A percentile compares a stretch with the other conserved stretches of the same genome.
Evolutionary conservation across 768 basidiomycete genomes (phyloP).

Genomic region (Lentinula raphanica): DNA sequence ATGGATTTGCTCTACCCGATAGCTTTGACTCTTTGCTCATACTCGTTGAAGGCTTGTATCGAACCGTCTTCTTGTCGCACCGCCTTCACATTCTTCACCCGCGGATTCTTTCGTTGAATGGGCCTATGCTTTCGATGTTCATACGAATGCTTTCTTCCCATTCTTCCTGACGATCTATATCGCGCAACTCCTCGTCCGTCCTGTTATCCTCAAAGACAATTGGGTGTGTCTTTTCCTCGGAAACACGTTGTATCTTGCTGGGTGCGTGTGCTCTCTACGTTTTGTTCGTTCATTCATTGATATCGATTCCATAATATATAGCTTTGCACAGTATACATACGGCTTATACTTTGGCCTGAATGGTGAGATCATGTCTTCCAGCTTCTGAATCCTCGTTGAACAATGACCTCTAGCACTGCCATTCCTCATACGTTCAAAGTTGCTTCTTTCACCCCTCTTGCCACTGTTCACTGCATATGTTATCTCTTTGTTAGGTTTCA

Average conservation of each 20-base stretch:
- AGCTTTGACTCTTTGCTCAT: neutral
- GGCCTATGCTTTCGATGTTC: conserved; percentile 96
- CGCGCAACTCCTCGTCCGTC: conserved; percentile 81
- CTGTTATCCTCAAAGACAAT: conserved; percentile 75
- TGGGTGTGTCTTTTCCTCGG: conserved; percentile 95
- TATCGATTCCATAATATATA: conserved; percentile 20
- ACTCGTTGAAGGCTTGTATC: conserved; percentile 50
- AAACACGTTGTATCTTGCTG: conserved; percentile 87
- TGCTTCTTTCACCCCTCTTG: conserved; percentile 85
- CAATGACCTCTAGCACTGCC: conserved; percentile 65
- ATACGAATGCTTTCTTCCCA: conserved; percentile 96
- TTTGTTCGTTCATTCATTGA: neutral
- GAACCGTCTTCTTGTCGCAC: conserved; percentile 65
- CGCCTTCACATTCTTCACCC: conserved; percentile 65
- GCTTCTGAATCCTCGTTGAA: conserved; percentile 12
- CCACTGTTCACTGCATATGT: conserved; percentile 85
- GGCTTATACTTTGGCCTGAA: conserved; percentile 85
- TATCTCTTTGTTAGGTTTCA: conserved; percentile 84
- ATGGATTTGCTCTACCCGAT: conserved; percentile 10
- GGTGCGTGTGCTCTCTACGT: conserved; percentile 40
- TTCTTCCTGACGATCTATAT: conserved; percentile 87
- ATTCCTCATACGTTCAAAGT: conserved; percentile 84
- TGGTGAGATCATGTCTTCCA: conserved; percentile 38
- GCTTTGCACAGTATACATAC: conserved; percentile 87
- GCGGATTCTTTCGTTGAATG: conserved; percentile 78